These are phyloP conservation scores for Lablab purpureus DNA, from an alignment of 306 rosid genomes.

Conservation along the genomic window DNA sequence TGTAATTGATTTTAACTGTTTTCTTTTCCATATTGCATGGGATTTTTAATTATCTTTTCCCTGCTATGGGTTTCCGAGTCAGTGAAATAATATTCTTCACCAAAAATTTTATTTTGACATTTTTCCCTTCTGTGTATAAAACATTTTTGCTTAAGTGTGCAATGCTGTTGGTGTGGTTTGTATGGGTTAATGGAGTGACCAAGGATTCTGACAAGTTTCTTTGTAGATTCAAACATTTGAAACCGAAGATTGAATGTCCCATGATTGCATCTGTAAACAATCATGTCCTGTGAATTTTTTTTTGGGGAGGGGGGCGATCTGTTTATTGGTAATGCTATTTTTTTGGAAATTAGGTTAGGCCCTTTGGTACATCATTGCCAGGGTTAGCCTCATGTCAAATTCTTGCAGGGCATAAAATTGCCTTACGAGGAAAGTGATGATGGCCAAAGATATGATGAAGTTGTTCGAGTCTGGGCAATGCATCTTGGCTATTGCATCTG, in stretches of 20 bases:
- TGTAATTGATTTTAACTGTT: not conserved
- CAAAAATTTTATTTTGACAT: not conserved
- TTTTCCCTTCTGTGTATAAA: not conserved
- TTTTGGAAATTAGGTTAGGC: slow-evolving; percentile 1
- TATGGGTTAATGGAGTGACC: slow-evolving; percentile 15
- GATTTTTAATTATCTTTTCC: slow-evolving; percentile 1
- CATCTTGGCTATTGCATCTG: slow-evolving; percentile 43
- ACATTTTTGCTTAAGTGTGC: not conserved
- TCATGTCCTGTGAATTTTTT: slow-evolving; percentile 36
- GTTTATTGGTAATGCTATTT: not conserved
- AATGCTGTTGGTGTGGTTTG: slow-evolving; percentile 18
- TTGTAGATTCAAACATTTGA: slow-evolving; percentile 27
- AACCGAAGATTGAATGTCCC: slow-evolving; percentile 13
- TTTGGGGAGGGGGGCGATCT: not conserved
- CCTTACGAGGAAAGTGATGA: slow-evolving; percentile 36
- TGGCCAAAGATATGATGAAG: slow-evolving; percentile 24
- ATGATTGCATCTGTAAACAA: slow-evolving; percentile 5
- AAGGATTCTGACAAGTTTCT: slow-evolving; percentile 23
- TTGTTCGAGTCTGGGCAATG: slow-evolving; percentile 37
- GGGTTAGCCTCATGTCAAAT: slow-evolving; percentile 44
- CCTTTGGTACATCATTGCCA: slow-evolving; percentile 26
- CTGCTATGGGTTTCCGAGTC: slow-evolving; percentile 8
- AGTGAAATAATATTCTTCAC: slow-evolving; percentile 17
- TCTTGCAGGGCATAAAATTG: slow-evolving; percentile 47
- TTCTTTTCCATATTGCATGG: not conserved